Evolutionary conservation across 2,329 filamentous ascomycete genomes (phyloP).

Genomic region (Dothistroma pini): DNA sequence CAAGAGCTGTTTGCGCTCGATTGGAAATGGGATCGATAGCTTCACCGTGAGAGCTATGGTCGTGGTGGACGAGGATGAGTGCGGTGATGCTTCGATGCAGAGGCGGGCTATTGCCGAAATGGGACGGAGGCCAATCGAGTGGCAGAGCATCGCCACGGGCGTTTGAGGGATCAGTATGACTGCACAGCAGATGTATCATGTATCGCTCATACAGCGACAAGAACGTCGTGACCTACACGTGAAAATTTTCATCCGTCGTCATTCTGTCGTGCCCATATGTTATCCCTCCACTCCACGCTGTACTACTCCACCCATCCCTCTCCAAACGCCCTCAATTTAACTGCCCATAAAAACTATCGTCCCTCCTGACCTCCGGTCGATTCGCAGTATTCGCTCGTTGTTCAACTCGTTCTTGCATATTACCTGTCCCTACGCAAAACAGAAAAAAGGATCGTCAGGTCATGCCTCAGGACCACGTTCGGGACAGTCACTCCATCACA

Average conservation of each 20-base stretch:
- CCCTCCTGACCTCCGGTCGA: neutral
- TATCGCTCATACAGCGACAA: too few relatives aligned
- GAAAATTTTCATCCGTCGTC: neutral
- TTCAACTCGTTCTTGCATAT: neutral
- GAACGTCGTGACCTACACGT: too few relatives aligned
- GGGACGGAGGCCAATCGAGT: too few relatives aligned
- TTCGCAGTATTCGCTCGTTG: neutral
- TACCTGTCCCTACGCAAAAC: neutral
- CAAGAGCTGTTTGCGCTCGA: neutral
- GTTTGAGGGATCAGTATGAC: too few relatives aligned
- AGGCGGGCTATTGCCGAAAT: too few relatives aligned
- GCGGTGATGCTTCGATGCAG: too few relatives aligned
- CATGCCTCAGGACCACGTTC: slow-evolving; percentile 8
- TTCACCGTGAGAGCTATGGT: too few relatives aligned
- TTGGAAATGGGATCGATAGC: neutral
- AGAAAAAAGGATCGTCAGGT: neutral
- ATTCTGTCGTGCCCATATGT: neutral
- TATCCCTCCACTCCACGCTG: neutral
- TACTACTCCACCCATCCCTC: neutral
- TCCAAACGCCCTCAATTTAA: neutral
- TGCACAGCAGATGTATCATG: too few relatives aligned
- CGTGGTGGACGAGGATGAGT: too few relatives aligned
- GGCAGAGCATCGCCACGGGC: too few relatives aligned
- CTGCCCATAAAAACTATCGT: neutral
- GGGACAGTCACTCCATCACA: slow-evolving; percentile 13